These are phyloP conservation scores for Phymatotrichopsis omnivora DNA, from an alignment of 2,329 filamentous ascomycete genomes.

Conservation along the genomic window DNA sequence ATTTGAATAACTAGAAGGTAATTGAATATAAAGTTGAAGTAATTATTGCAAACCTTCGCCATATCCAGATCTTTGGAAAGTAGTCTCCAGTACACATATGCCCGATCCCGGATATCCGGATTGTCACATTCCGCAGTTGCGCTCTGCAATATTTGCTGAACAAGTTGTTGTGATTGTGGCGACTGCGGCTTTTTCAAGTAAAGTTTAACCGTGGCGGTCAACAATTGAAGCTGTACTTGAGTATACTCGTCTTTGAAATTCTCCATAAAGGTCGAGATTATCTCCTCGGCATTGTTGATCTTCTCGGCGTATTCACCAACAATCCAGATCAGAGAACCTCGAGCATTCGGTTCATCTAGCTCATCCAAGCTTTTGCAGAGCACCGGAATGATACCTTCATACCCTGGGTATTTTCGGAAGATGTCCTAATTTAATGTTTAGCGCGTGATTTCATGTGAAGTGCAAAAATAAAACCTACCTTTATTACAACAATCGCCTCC, in stretches of 20 bases:
- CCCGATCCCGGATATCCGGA: constrained; percentile 90
- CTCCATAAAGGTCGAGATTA: constrained; percentile 82
- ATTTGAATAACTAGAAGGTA: too few species aligned
- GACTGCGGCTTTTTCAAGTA: constrained; percentile 95
- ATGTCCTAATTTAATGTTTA: constrained; percentile 50
- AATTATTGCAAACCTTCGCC: constrained; percentile 55
- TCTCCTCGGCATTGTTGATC: constrained; percentile 96
- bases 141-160: constrained; percentile 86
- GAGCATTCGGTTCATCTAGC: constrained; percentile 82
- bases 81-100: constrained; percentile 96
- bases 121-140: constrained; percentile 95
- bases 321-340: constrained; percentile 93
- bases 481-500: constrained; percentile 97
- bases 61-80: constrained; percentile 84
- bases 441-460: neutral
- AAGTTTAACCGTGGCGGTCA: constrained; percentile 93
- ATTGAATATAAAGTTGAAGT: constrained; percentile 3
- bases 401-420: constrained; percentile 91
- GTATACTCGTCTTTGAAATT: constrained; percentile 94
- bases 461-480: constrained; percentile 37
- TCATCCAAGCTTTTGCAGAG: constrained; percentile 96
- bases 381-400: constrained; percentile 94
- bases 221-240: constrained; percentile 88
- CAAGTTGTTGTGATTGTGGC: constrained; percentile 61
- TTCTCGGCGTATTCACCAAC: constrained; percentile 99